Conservation (phyloP, 495 filamentous ascomycete genomes). For the Lepraria neglecta region DNA sequence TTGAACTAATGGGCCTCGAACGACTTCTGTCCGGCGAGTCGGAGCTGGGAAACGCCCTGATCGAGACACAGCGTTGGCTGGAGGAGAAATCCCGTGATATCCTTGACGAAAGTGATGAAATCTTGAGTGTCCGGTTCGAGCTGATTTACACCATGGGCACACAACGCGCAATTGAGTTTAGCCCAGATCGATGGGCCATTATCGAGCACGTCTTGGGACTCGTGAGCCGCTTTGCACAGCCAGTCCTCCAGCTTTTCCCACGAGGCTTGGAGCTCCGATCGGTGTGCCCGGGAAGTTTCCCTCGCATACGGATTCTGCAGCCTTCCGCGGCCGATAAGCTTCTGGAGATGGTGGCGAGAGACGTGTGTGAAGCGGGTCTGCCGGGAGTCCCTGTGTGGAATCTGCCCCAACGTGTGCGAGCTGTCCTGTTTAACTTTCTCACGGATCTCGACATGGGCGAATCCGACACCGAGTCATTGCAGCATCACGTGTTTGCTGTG, state of each 20-base stretch:
- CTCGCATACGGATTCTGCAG: conserved; percentile 24
- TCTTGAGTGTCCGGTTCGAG: conserved; percentile 53
- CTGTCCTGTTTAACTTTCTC: conserved; percentile 6
- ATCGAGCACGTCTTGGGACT: conserved; percentile 13
- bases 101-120: conserved; percentile 62
- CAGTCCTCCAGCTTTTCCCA: not conserved
- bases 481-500: conserved; percentile 10
- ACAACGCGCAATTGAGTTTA: conserved; percentile 48
- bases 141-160: conserved; percentile 62
- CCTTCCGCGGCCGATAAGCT: conserved; percentile 6
- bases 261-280: conserved; percentile 9
- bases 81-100: conserved; percentile 45
- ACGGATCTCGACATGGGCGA: conserved; percentile 8
- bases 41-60: conserved; percentile 32
- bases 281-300: conserved; percentile 25
- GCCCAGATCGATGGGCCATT: conserved; percentile 51
- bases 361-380: conserved; percentile 13
- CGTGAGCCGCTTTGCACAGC: not conserved
- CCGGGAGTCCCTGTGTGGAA: conserved; percentile 7
- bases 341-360: conserved; percentile 9
- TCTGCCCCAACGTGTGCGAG: conserved; percentile 9
- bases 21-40: conserved; percentile 28
- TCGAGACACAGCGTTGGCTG: conserved; percentile 40
- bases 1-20: conserved; percentile 60
- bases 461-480: conserved; percentile 31